A percentile compares a stretch with the other conserved stretches of the same genome.
Evolutionary conservation across 495 filamentous ascomycete genomes (phyloP).

Genomic region (Penicillium roqueforti): DNA sequence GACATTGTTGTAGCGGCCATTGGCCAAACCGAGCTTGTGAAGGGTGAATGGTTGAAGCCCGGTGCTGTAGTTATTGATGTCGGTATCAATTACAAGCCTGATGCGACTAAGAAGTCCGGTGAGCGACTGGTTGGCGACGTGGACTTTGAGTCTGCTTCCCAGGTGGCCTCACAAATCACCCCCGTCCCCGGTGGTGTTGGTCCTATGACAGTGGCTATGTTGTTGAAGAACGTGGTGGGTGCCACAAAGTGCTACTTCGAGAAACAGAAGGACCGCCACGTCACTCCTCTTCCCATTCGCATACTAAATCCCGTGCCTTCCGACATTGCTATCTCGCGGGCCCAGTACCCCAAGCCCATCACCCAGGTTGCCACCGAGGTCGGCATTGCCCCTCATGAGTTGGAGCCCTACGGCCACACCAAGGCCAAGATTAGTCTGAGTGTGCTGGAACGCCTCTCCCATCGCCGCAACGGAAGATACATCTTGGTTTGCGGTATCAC

Average conservation of each 20-base stretch:
- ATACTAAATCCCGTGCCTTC: constrained; percentile 76
- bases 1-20: constrained; percentile 92
- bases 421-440: constrained; percentile 91
- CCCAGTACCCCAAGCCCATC: constrained; percentile 86
- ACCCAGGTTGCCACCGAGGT: constrained; percentile 79
- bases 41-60: constrained; percentile 91
- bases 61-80: constrained; percentile 96
- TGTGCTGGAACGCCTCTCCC: constrained; percentile 74
- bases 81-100: constrained; percentile 94
- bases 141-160: constrained; percentile 77
- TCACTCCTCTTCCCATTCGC: constrained; percentile 74
- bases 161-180: constrained; percentile 93
- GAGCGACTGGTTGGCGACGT: constrained; percentile 94
- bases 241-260: constrained; percentile 78
- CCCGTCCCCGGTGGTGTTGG: constrained; percentile 96
- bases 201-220: constrained; percentile 97
- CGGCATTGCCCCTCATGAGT: constrained; percentile 77
- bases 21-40: constrained; percentile 79
- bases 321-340: constrained; percentile 87
- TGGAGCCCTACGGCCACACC: constrained; percentile 90
- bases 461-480: constrained; percentile 85
- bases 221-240: constrained; percentile 89
- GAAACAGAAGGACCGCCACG: constrained; percentile 67
- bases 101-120: constrained; percentile 89
- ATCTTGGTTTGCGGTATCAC: constrained; percentile 93